phyloP scores from a whole-genome alignment of 1,284 basidiomycete species.

The Cutaneotrichosporon dermatis region DNA sequence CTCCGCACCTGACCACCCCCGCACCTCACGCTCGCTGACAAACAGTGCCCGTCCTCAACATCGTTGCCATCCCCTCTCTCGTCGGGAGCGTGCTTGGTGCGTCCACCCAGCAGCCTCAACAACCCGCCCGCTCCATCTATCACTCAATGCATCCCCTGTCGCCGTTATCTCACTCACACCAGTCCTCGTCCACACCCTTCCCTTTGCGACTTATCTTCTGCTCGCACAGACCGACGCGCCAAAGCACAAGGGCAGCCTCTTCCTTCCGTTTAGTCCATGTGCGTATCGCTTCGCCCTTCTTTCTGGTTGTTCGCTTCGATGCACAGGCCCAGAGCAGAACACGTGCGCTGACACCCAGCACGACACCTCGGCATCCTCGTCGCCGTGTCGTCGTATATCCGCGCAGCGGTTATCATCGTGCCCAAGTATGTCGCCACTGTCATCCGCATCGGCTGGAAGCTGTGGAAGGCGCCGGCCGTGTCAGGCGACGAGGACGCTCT shows the following conservation, averaged over 20 bases:
- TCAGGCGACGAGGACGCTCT: background rate
- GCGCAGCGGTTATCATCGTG: constrained; percentile 6
- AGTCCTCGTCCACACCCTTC: constrained; percentile 28
- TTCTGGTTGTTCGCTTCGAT: no score
- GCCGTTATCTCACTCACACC: background rate
- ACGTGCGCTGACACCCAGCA: constrained; percentile 5
- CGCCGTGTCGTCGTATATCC: constrained; percentile 14
- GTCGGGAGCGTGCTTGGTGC: constrained; percentile 17
- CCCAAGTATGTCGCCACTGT: constrained; percentile 7
- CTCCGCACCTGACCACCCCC: background rate
- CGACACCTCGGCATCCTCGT: constrained; percentile 21
- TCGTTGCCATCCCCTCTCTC: constrained; percentile 18
- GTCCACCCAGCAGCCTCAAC: background rate
- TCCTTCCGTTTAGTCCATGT: constrained; percentile 29
- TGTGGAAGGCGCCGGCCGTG: constrained; percentile 8
- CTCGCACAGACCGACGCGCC: constrained; percentile 29
- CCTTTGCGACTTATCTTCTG: constrained; percentile 25
- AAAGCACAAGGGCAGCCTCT: constrained; percentile 18
- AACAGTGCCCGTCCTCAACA: constrained; percentile 21
- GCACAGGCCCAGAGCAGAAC: no score
- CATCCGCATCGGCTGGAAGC: constrained; percentile 2
- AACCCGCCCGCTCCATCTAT: no score
- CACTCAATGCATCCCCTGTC: background rate
- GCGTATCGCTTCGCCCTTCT: constrained; percentile 3
- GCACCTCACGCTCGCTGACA: constrained; percentile 3